phyloP scores from a whole-genome alignment of 139 green algal species.

The Chara braunii region DNA sequence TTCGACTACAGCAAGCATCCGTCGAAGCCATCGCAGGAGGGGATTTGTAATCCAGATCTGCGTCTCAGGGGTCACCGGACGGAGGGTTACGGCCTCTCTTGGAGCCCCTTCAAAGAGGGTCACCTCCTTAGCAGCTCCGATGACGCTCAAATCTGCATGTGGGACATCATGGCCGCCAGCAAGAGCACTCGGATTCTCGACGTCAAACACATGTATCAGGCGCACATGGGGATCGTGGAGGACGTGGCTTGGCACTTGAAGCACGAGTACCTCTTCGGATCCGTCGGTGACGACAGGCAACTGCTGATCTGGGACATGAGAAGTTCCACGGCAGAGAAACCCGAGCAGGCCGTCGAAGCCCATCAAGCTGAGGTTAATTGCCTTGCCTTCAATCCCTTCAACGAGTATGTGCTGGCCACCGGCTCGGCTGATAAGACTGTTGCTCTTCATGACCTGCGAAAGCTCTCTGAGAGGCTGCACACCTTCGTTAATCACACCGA shows the following conservation, averaged over 20 bases:
- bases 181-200: slow-evolving; percentile 36
- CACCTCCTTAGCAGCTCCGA: slow-evolving; percentile 90
- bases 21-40: slow-evolving; percentile 71
- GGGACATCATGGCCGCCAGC: slow-evolving; percentile 75
- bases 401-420: slow-evolving; percentile 90
- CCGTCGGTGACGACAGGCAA: slow-evolving; percentile 89
- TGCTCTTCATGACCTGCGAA: slow-evolving; percentile 79
- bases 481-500: slow-evolving; percentile 85
- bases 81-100: slow-evolving; percentile 92
- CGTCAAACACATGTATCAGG: slow-evolving; percentile 28
- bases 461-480: slow-evolving; percentile 78
- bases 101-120: slow-evolving; percentile 72
- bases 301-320: slow-evolving; percentile 93
- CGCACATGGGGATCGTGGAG: slow-evolving; percentile 50
- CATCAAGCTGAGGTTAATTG: slow-evolving; percentile 94
- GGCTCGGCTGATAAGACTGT: slow-evolving; percentile 91
- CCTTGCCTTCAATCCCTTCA: slow-evolving; percentile 95
- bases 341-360: slow-evolving; percentile 52
- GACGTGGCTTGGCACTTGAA: slow-evolving; percentile 95
- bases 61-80: slow-evolving; percentile 76
- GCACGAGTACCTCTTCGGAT: slow-evolving; percentile 86
- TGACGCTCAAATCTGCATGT: slow-evolving; percentile 97
- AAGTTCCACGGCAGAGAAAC: slow-evolving; percentile 39
- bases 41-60: slow-evolving; percentile 78
- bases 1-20: slow-evolving; percentile 97